Conservation (phyloP, 768 basidiomycete species). For the Kockovaella imperatae region DNA sequence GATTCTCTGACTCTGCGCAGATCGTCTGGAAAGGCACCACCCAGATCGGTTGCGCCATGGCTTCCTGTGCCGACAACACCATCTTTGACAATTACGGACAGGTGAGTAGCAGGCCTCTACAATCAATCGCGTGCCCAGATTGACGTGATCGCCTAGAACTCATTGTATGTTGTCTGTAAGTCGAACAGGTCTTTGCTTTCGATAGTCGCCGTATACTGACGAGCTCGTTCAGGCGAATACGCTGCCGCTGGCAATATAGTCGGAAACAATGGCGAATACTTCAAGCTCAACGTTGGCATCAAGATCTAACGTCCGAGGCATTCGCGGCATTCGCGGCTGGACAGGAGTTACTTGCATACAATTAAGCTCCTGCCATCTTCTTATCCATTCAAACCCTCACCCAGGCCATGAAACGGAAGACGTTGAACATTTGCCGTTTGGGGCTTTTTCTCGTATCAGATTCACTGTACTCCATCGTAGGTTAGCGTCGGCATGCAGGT, state of each 20-base stretch:
- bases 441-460: no score
- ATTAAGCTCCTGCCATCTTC: no score
- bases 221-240: constrained; percentile 18
- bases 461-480: no score
- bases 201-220: not conserved
- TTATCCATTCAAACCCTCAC: no score
- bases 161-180: constrained; percentile 4
- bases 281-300: constrained; percentile 15
- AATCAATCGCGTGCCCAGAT: no score
- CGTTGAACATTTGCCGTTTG: no score
- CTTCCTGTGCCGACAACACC: constrained; percentile 21
- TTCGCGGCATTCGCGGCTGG: no score
- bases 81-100: constrained; percentile 11
- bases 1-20: not conserved
- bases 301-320: no score
- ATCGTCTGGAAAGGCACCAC: constrained; percentile 35
- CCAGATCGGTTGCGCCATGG: constrained; percentile 34
- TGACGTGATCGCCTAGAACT: not conserved
- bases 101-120: no score
- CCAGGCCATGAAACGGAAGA: no score
- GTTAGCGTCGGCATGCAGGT: no score
- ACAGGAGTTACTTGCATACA: no score
- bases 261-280: constrained; percentile 15
- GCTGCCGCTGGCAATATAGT: constrained; percentile 15
- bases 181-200: not conserved